A percentile compares a stretch with the other conserved stretches of the same genome.
Evolutionary conservation across 768 basidiomycete genomes (phyloP).

Genomic region (Coprinellus micaceus): DNA sequence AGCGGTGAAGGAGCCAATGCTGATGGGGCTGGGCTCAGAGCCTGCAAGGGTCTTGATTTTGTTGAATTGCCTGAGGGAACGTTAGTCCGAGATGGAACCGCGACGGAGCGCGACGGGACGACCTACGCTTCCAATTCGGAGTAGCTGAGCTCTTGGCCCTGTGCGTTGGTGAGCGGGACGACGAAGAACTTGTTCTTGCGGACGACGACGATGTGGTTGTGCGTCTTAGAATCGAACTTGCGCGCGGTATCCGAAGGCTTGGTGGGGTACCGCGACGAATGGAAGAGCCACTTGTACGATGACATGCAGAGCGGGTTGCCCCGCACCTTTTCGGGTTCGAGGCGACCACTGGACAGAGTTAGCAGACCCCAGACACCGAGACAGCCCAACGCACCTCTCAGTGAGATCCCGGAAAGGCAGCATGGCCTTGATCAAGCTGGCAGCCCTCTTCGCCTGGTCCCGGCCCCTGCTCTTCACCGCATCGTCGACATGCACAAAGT

Average conservation of each 20-base stretch:
- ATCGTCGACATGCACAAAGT: conserved; percentile 83
- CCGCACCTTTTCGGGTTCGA: conserved; percentile 86
- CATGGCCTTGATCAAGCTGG: conserved; percentile 79
- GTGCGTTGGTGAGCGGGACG: conserved; percentile 61
- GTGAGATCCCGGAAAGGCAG: conserved; percentile 80
- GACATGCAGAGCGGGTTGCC: conserved; percentile 82
- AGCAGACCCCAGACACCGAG: not conserved
- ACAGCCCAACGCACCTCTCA: conserved; percentile 56
- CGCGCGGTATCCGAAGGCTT: conserved; percentile 78
- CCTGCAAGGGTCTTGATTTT: conserved; percentile 66
- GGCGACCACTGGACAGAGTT: conserved; percentile 45
- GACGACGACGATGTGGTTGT: conserved; percentile 89
- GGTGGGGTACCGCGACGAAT: conserved; percentile 83
- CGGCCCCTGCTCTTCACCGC: conserved; percentile 28
- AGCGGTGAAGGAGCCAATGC: conserved; percentile 80
- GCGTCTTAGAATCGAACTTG: conserved; percentile 68
- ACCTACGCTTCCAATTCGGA: conserved; percentile 73
- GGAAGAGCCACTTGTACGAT: conserved; percentile 98
- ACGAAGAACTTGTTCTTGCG: conserved; percentile 91
- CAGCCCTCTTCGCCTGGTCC: conserved; percentile 68
- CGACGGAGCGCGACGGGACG: not conserved
- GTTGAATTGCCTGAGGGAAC: conserved; percentile 52
- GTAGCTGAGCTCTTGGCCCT: conserved; percentile 69
- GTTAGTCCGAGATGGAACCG: not conserved
- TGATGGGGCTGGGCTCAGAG: conserved; percentile 31